These are phyloP conservation scores for bread wheat (Triticum aestivum) DNA, from an alignment of 176 grass and related monocot genomes.

Conservation along the genomic window IWGSC_CS_RefSeq_v2.1 NC_057794.1:240532157-240532656, in stretches of 20 bases:
- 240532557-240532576: not conserved
- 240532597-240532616: constrained; percentile 44
- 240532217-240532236: not conserved
- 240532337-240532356: not conserved
- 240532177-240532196: not conserved
- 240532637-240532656: constrained; percentile 62
- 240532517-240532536: not conserved
- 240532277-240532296: not conserved
- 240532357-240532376: not conserved
- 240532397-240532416: not conserved
- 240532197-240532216: not conserved
- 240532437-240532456: not conserved
- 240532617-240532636: constrained; percentile 33
- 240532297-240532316: not conserved
- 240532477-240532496: constrained; percentile 11
- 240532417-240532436: not conserved
- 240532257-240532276: constrained; percentile 17
- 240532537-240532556: not conserved
- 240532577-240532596: constrained; percentile 56
- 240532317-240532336: not conserved
- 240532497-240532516: not conserved
- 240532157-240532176: too few species aligned
- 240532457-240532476: constrained; percentile 20
- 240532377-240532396: not conserved
- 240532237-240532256: not conserved